phyloP scores from a whole-genome alignment of 1,139 yeast genomes.

The Candida neerlandica region DNA sequence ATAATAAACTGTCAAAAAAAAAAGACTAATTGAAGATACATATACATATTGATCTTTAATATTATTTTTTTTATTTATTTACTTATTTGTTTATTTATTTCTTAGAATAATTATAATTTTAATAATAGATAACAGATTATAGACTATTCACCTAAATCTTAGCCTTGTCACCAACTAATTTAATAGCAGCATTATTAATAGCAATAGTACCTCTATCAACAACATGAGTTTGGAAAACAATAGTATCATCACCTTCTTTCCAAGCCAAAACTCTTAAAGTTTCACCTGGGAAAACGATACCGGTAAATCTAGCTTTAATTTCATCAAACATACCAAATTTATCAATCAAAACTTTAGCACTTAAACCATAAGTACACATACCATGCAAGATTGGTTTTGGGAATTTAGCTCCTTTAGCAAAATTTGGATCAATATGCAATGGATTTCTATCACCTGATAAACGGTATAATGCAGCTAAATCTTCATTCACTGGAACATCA shows the following conservation, averaged over 20 bases:
- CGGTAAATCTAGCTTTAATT: constrained; percentile 88
- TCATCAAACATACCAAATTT: constrained; percentile 82
- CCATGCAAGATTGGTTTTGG: constrained; percentile 92
- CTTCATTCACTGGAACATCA: constrained; percentile 61
- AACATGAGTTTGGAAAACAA: constrained; percentile 82
- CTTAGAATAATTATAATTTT: background rate
- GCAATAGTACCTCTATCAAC: constrained; percentile 80
- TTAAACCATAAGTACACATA: constrained; percentile 81
- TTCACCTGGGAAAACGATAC: constrained; percentile 97
- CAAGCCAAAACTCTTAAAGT: constrained; percentile 80
- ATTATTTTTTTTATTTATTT: background rate
- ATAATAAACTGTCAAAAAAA: too few relatives aligned
- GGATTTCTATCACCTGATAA: constrained; percentile 95
- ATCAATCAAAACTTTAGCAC: constrained; percentile 76
- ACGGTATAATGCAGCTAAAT: constrained; percentile 89
- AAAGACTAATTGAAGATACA: too few relatives aligned
- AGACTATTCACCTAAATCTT: constrained; percentile 25
- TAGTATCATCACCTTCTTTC: constrained; percentile 64
- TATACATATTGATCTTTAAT: too few relatives aligned
- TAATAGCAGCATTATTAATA: constrained; percentile 86
- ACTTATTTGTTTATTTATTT: background rate
- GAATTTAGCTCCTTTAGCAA: constrained; percentile 89
- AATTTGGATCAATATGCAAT: constrained; percentile 87
- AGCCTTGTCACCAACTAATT: constrained; percentile 51
- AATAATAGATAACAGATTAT: background rate